Conservation (phyloP, 352 stramenopile species). For the Phytophthora pini region DNA sequence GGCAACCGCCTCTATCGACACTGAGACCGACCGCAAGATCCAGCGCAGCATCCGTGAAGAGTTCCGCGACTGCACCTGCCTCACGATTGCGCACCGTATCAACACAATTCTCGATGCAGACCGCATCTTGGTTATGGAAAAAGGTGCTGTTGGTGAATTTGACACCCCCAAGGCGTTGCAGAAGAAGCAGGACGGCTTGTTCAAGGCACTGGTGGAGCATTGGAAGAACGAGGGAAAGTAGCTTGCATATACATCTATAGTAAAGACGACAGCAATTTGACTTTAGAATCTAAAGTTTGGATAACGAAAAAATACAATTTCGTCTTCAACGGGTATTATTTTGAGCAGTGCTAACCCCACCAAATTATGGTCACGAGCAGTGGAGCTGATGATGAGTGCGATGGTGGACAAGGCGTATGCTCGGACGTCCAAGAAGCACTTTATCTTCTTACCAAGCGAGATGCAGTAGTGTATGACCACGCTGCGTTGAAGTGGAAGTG, state of each 20-base stretch:
- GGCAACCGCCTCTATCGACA: conserved; percentile 94
- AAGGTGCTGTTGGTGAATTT: conserved; percentile 93
- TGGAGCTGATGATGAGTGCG: conserved; percentile 4
- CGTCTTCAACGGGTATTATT: conserved; percentile 18
- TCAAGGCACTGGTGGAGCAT: conserved; percentile 78
- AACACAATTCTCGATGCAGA: conserved; percentile 98
- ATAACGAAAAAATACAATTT: conserved; percentile 15
- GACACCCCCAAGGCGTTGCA: conserved; percentile 87
- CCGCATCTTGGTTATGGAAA: conserved; percentile 95
- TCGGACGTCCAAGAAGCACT: conserved; percentile 65
- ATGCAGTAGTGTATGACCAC: conserved; percentile 62
- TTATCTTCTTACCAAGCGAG: conserved; percentile 47
- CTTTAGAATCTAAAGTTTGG: background rate
- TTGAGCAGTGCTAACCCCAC: conserved; percentile 8
- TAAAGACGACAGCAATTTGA: background rate
- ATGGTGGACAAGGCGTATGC: conserved; percentile 11
- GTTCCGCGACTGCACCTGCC: conserved; percentile 92
- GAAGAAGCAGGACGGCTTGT: conserved; percentile 72
- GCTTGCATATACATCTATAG: background rate
- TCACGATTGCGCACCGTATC: conserved; percentile 98
- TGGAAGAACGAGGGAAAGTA: conserved; percentile 70
- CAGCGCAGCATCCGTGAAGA: conserved; percentile 92
- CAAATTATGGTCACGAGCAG: conserved; percentile 6
- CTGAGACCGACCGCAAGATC: conserved; percentile 91
- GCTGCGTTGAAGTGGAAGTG: conserved; percentile 46